Percentiles rank a stretch among this genome's conserved stretches.
Conservation (phyloP, 495 filamentous ascomycete genomes). For the Neurospora sp. region DNA sequence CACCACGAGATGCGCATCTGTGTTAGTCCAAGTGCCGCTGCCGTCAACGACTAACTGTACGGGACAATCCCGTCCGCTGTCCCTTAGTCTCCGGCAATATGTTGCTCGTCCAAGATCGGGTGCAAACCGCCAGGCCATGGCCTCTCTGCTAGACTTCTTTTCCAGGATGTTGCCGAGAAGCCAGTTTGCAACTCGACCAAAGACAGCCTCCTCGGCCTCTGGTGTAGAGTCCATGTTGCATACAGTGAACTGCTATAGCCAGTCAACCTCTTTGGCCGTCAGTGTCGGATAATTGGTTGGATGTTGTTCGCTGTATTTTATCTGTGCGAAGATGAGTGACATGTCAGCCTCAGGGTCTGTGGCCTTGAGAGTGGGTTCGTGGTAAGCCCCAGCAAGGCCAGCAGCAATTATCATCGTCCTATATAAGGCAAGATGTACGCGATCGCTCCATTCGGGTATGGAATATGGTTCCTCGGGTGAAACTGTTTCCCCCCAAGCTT, state of each 20-base stretch:
- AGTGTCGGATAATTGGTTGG: too few species aligned
- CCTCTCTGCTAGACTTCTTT: neutral
- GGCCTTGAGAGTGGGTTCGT: too few species aligned
- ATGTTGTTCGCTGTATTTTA: too few species aligned
- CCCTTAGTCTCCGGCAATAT: neutral
- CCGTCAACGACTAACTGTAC: neutral
- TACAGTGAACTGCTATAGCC: neutral
- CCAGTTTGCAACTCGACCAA: neutral
- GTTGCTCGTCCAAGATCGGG: neutral
- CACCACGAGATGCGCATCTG: neutral
- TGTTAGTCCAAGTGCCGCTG: neutral
- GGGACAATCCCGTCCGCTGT: neutral
- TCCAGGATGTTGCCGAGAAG: neutral
- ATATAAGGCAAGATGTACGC: too few species aligned
- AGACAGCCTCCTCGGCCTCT: neutral
- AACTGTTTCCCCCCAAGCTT: too few species aligned
- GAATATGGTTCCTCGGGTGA: too few species aligned
- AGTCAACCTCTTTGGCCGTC: neutral
- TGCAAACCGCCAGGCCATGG: neutral
- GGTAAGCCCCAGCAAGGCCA: too few species aligned
- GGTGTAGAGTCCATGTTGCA: neutral
- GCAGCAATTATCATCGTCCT: too few species aligned
- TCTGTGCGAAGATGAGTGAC: too few species aligned
- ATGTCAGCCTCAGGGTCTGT: too few species aligned
- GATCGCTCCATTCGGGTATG: too few species aligned